These are phyloP conservation scores for Gremmenia infestans DNA, from an alignment of 2,329 filamentous ascomycete species.

Conservation along the genomic window DNA sequence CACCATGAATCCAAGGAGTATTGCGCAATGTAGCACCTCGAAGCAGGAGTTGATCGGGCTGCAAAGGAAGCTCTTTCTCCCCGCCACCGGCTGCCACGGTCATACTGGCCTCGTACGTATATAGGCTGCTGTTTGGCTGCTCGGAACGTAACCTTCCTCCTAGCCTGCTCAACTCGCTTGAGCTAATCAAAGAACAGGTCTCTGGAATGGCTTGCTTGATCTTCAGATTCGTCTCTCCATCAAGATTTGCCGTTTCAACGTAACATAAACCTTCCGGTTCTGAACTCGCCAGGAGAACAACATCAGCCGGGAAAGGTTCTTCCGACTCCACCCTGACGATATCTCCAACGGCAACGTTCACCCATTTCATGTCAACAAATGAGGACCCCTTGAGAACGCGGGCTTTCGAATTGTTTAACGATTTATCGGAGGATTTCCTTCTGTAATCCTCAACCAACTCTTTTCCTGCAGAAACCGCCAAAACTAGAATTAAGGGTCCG, in stretches of 20 bases:
- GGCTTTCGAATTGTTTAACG: constrained; percentile 83
- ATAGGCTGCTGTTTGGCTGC: constrained; percentile 96
- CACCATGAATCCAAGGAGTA: constrained; percentile 93
- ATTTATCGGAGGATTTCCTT: constrained; percentile 78
- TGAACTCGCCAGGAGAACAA: constrained; percentile 88
- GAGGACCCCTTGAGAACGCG: constrained; percentile 75
- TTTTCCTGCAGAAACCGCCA: constrained; percentile 92
- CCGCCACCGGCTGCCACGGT: constrained; percentile 86
- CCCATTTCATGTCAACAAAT: constrained; percentile 88
- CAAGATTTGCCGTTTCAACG: constrained; percentile 95
- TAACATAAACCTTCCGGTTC: constrained; percentile 98
- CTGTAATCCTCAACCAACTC: constrained; percentile 92
- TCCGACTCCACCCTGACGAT: constrained; percentile 91
- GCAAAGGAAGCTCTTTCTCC: constrained; percentile 85
- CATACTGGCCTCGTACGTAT: constrained; percentile 95
- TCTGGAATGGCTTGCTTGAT: constrained; percentile 97
- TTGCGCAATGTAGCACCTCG: constrained; percentile 92
- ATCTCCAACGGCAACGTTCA: constrained; percentile 88
- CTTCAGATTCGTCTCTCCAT: constrained; percentile 97
- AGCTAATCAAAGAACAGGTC: constrained; percentile 81
- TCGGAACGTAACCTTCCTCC: constrained; percentile 87
- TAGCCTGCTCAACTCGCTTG: constrained; percentile 77
- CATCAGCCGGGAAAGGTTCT: constrained; percentile 87
- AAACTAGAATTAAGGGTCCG: constrained; percentile 82
- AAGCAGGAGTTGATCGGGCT: constrained; percentile 87